Percentiles rank a stretch among this genome's conserved stretches.
phyloP scores from a whole-genome alignment of 1,284 basidiomycete species.

The Pholiota adiposa region DNA sequence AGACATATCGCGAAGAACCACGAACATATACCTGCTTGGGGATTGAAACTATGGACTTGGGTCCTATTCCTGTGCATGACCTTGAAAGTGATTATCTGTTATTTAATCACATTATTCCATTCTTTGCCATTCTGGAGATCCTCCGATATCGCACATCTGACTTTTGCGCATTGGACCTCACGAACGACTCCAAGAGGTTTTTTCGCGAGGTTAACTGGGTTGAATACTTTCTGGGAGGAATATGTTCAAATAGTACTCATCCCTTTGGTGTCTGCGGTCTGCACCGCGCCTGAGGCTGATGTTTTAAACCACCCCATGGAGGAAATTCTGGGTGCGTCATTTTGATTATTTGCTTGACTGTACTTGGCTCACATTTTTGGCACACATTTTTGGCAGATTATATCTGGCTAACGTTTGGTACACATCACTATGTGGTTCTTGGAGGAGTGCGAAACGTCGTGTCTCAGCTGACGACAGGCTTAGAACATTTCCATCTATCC shows the following conservation, averaged over 20 bases:
- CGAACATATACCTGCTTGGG: conserved; percentile 19
- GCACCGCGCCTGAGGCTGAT: conserved; percentile 58
- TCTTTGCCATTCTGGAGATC: conserved; percentile 51
- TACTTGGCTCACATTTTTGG: conserved; percentile 4
- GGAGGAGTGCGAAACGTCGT: conserved; percentile 63
- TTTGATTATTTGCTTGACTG: not conserved
- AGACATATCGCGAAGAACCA: conserved; percentile 6
- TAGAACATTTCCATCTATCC: conserved; percentile 57
- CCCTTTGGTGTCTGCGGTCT: conserved; percentile 75
- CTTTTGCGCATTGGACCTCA: conserved; percentile 54
- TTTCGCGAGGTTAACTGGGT: conserved; percentile 41
- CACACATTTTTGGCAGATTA: conserved; percentile 57
- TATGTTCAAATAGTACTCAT: conserved; percentile 60
- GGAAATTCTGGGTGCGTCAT: conserved; percentile 59
- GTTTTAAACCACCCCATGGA: conserved; percentile 60
- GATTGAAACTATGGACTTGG: conserved; percentile 31
- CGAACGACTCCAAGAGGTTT: conserved; percentile 42
- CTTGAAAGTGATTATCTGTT: conserved; percentile 52
- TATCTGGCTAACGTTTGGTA: conserved; percentile 61
- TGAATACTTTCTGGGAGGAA: conserved; percentile 54
- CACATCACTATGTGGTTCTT: conserved; percentile 62
- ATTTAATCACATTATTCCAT: conserved; percentile 55
- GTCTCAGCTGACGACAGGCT: conserved; percentile 41
- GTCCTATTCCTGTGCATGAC: conserved; percentile 38
- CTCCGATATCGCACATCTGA: conserved; percentile 33